Conservation (phyloP, 1,284 basidiomycete species). For the Volvariella surrecta region DNA sequence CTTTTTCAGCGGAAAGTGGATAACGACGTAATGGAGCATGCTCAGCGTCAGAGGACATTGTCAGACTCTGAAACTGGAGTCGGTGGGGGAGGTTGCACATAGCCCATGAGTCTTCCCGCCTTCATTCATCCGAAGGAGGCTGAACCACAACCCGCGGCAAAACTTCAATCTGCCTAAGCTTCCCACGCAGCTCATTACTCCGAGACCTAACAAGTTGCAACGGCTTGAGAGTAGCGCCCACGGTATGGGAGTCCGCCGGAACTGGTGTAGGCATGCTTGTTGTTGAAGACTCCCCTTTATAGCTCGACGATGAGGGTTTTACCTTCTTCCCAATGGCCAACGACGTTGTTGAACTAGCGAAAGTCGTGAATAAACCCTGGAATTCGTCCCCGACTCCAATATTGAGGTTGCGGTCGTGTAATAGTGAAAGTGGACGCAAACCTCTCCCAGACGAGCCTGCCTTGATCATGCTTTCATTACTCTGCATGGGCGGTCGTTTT, state of each 20-base stretch:
- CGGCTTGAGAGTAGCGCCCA: constrained; percentile 39
- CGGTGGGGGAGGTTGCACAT: too few relatives aligned
- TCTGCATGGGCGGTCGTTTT: constrained; percentile 35
- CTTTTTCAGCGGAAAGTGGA: too few relatives aligned
- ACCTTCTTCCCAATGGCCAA: constrained; percentile 47
- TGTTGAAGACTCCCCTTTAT: constrained; percentile 9
- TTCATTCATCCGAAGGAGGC: constrained; percentile 22
- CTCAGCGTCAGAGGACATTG: too few relatives aligned
- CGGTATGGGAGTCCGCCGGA: constrained; percentile 11
- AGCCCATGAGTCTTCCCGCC: too few relatives aligned
- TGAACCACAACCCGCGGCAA: constrained; percentile 29
- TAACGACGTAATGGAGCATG: too few relatives aligned
- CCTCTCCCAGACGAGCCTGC: constrained; percentile 30
- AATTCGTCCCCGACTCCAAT: constrained; percentile 13
- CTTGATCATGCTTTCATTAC: constrained; percentile 24
- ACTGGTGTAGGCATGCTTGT: constrained; percentile 3
- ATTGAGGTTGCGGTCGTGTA: constrained; percentile 49
- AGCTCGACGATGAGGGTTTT: constrained; percentile 19
- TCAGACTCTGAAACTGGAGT: too few relatives aligned
- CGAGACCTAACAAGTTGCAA: constrained; percentile 51
- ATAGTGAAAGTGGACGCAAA: constrained; percentile 53
- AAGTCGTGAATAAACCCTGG: constrained; percentile 6
- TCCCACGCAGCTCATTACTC: constrained; percentile 47
- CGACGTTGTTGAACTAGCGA: constrained; percentile 30
- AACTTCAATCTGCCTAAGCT: constrained; percentile 26